Percentiles rank a stretch among this genome's conserved stretches.
phyloP scores from a whole-genome alignment of 1,139 yeast genomes.

The Tardiomyces digboiensis region DNA sequence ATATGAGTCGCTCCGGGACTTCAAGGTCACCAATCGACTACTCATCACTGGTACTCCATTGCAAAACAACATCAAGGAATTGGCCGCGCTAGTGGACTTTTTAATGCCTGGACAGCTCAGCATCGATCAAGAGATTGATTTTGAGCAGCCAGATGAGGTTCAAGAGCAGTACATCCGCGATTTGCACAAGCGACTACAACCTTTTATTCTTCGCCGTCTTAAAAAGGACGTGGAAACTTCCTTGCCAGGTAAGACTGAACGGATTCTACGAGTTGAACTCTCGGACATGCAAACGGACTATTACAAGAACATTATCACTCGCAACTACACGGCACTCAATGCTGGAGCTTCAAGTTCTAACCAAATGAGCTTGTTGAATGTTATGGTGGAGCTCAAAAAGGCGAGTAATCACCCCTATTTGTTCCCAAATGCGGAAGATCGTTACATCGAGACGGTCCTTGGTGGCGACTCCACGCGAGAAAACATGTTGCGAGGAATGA shows the following conservation, averaged over 20 bases:
- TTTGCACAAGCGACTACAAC: constrained; percentile 76
- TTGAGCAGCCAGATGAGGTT: constrained; percentile 75
- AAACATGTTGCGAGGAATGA: constrained; percentile 75
- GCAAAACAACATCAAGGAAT: constrained; percentile 90
- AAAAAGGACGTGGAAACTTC: constrained; percentile 98
- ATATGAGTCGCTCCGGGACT: constrained; percentile 77
- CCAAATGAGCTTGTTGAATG: constrained; percentile 77
- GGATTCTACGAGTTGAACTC: constrained; percentile 88
- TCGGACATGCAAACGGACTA: constrained; percentile 94
- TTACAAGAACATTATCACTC: constrained; percentile 85
- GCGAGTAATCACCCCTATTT: constrained; percentile 96
- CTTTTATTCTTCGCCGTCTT: constrained; percentile 83
- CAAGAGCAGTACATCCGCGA: constrained; percentile 87
- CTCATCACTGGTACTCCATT: constrained; percentile 97
- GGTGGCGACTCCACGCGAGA: constrained; percentile 52
- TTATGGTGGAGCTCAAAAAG: constrained; percentile 93
- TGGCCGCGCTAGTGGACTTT: constrained; percentile 91
- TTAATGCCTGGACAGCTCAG: constrained; percentile 90
- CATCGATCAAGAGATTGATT: constrained; percentile 92
- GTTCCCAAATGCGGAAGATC: constrained; percentile 88
- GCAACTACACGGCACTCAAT: constrained; percentile 83
- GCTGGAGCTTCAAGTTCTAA: constrained; percentile 70
- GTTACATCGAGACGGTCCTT: constrained; percentile 46
- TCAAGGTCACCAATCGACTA: constrained; percentile 75
- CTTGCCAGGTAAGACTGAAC: constrained; percentile 88